Percentiles rank a stretch among this genome's conserved stretches.
phyloP scores from a whole-genome alignment of 2,329 filamentous ascomycete species.

The Lanzia echinophila region DNA sequence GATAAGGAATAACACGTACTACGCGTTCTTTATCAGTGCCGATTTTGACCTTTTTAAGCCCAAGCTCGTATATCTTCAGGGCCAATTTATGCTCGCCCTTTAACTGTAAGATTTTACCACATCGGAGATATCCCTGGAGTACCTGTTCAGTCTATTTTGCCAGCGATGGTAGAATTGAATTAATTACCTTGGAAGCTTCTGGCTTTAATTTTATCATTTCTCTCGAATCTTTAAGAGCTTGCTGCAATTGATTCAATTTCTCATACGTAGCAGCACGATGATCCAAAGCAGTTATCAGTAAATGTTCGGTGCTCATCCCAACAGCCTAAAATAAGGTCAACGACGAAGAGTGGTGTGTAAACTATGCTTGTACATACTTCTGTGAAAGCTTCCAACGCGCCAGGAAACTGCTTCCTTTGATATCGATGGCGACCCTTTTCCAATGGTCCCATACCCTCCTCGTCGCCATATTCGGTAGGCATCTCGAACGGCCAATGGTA shows the following conservation, averaged over 20 bases:
- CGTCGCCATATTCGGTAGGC: constrained; percentile 10
- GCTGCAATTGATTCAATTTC: constrained; percentile 25
- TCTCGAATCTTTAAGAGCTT: constrained; percentile 28
- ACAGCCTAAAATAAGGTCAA: constrained; percentile 21
- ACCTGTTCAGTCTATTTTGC: neutral
- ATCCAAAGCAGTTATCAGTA: constrained; percentile 28
- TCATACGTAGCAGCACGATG: constrained; percentile 31
- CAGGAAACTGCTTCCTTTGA: constrained; percentile 24
- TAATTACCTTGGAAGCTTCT: constrained; percentile 24
- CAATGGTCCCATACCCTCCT: constrained; percentile 23
- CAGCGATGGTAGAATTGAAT: neutral
- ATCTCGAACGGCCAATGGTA: neutral
- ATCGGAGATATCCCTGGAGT: constrained; percentile 30
- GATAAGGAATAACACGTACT: constrained; percentile 12
- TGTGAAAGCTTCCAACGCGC: constrained; percentile 24
- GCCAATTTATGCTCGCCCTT: constrained; percentile 26
- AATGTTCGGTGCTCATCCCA: constrained; percentile 19
- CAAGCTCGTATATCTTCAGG: constrained; percentile 30
- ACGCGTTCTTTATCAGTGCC: constrained; percentile 24
- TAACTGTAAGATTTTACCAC: constrained; percentile 29
- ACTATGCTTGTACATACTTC: constrained; percentile 16
- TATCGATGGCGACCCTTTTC: constrained; percentile 26
- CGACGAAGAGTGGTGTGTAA: neutral
- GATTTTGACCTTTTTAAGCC: constrained; percentile 29
- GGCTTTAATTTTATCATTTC: constrained; percentile 29